These are phyloP conservation scores for Prunus davidiana DNA, from an alignment of 306 rosid genomes.

Conservation along the genomic window DNA sequence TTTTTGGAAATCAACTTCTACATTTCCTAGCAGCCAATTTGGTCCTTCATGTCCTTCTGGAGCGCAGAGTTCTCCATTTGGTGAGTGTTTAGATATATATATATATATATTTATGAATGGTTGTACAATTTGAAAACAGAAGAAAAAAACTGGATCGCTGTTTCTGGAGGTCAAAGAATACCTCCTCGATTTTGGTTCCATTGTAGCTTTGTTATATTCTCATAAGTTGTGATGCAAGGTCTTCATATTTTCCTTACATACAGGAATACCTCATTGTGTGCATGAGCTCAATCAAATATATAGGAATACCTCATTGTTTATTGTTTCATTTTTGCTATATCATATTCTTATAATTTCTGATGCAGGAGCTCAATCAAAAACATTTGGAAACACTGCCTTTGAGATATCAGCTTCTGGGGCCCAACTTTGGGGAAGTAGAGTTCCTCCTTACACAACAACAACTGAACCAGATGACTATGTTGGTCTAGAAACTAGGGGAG, in stretches of 20 bases:
- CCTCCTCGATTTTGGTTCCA: neutral
- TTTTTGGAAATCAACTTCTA: conserved; percentile 71
- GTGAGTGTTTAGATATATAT: conserved; percentile 36
- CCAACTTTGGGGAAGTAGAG: conserved; percentile 86
- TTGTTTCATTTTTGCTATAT: no score
- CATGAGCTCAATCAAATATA: no score
- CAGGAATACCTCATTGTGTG: no score
- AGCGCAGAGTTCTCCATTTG: conserved; percentile 77
- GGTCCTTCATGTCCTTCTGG: conserved; percentile 60
- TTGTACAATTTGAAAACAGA: neutral
- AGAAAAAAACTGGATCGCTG: no score
- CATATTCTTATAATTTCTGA: no score
- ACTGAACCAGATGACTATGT: conserved; percentile 63
- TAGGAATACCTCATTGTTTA: no score
- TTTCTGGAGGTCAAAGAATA: neutral
- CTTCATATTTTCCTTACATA: no score
- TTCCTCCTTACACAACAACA: conserved; percentile 56
- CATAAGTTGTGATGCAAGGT: no score
- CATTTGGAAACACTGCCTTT: conserved; percentile 61
- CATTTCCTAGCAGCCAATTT: conserved; percentile 36
- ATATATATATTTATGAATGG: neutral
- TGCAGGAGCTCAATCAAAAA: conserved; percentile 67
- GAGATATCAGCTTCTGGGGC: conserved; percentile 70
- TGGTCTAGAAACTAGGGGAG: conserved; percentile 20
- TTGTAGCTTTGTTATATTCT: no score